These are phyloP conservation scores for Alloteropsis semialata DNA, from an alignment of 176 grass and related monocot genomes.

Conservation along the genomic window DNA sequence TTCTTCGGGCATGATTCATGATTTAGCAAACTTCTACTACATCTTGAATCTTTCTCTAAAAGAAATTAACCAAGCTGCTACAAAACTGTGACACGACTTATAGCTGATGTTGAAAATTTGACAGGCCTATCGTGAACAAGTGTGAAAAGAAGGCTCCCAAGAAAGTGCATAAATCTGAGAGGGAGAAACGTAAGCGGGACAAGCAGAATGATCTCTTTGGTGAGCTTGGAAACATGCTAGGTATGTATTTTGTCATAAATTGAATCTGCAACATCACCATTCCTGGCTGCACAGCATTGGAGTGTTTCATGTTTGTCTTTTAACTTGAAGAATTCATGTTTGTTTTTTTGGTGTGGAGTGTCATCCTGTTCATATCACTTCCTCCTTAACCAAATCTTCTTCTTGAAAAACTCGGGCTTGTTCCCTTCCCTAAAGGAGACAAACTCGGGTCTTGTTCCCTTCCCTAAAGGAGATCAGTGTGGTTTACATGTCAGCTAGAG, in stretches of 20 bases:
- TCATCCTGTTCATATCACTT: neutral
- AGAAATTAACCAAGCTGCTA: neutral
- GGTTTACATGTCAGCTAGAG: neutral
- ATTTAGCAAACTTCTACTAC: neutral
- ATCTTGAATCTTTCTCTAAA: neutral
- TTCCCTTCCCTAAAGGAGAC: too few species aligned
- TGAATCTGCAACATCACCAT: neutral
- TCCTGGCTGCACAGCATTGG: neutral
- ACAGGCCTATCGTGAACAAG: conserved; percentile 45
- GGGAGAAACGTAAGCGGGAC: conserved; percentile 79
- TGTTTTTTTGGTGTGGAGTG: neutral
- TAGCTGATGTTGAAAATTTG: neutral
- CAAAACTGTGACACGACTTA: neutral
- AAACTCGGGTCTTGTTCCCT: too few species aligned
- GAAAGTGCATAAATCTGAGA: conserved; percentile 88
- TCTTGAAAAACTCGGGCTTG: too few species aligned
- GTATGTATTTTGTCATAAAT: conserved; percentile 31
- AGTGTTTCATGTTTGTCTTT: neutral
- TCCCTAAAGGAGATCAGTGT: too few species aligned
- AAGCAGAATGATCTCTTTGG: conserved; percentile 75
- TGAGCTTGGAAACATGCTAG: conserved; percentile 64
- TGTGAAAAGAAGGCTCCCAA: conserved; percentile 64
- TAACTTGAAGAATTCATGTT: neutral
- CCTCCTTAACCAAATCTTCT: too few species aligned
- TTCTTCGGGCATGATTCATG: neutral